Evolutionary conservation across 169 alveolate species (phyloP).

Genomic region (Eimeria sp.): DNA sequence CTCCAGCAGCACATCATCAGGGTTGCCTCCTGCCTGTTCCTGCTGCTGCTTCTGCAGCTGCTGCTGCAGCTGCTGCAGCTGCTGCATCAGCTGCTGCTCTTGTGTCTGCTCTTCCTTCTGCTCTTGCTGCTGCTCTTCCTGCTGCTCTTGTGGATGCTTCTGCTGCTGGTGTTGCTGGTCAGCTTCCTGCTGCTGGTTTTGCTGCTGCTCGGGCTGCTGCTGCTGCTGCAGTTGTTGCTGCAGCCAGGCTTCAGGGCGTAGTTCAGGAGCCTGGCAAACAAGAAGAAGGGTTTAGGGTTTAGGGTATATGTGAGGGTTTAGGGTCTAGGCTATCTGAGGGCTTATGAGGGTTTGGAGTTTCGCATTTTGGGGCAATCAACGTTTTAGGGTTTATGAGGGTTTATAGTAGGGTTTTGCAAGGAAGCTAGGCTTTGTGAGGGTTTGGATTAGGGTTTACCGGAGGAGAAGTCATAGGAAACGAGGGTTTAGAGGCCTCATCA

Average conservation of each 20-base stretch:
- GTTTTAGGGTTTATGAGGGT: neutral
- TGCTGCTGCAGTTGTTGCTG: slow-evolving; percentile 3
- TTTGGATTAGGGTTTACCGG: slow-evolving; percentile 8
- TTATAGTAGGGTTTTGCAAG: neutral
- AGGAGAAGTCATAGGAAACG: neutral
- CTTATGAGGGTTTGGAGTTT: neutral
- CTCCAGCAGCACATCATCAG: slow-evolving; percentile 32
- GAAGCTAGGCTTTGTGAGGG: neutral
- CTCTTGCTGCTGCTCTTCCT: neutral
- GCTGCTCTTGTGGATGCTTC: neutral
- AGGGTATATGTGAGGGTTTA: neutral
- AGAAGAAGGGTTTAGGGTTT: neutral
- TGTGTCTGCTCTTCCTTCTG: neutral
- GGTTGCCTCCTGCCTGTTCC: neutral
- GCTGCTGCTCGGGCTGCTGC: slow-evolving; percentile 25
- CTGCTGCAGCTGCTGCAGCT: neutral
- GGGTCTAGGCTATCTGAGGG: too few species aligned
- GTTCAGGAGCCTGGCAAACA: neutral
- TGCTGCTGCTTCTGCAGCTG: slow-evolving; percentile 23
- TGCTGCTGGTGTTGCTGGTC: neutral
- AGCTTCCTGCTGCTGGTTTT: neutral
- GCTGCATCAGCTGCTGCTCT: slow-evolving; percentile 9
- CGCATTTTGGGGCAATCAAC: neutral
- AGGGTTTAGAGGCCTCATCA: neutral
- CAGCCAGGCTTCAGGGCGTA: slow-evolving; percentile 11